Evolutionary conservation across 257 asterid species (phyloP), one percentile per base, ranked within the genome.

Genomic region (Cruciata laevipes): DNA sequence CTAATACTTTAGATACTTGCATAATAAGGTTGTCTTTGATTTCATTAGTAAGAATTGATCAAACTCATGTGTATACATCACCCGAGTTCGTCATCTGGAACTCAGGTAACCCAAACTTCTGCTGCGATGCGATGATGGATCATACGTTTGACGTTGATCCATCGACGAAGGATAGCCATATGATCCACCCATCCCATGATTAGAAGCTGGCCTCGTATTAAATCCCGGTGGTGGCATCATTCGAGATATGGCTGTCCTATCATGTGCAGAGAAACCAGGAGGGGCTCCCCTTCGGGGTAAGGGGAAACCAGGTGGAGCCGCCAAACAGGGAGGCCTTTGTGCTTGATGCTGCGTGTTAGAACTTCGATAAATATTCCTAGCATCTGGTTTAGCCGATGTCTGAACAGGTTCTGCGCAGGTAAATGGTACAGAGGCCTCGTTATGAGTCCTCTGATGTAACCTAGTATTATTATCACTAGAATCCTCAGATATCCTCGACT

Each of bases 281-380:
- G 97, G 97, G 60, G 89, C 88, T 69, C 83, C 95, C 77, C 96
- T 83, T 40, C 84, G 72, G 74, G 91, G 81, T 70, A 77, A 73
- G 4, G 90, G 72, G 84, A 92, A 86, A 32, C 98, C 96, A 27
- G 98, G 95, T 1, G 98, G 97, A 72, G 84, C 89, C 77, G 84
- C 89, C 77, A 83, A 72, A 76, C 82, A 72, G 77, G 84, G 96
- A 65, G 85, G 42, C 78, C 90, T 87, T 62, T 75, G 71, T 64
- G 74, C 98, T 92, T 27, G 30, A 27, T 27, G 30, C 30, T 2
- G 91, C 61, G 95, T 85, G 77, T 81, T 84, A 73, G 96, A 88
- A 84, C 83, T 77, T 75, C 90, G 85, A 75, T 89, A 85, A 42
- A 90, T n/a, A n/a, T n/a, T n/a, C n/a, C n/a, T n/a, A n/a, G n/a